Percentiles rank a stretch among this genome's conserved stretches.
Evolutionary conservation across 306 rosid genomes (phyloP).

Genomic region (Cucurbita argyrosperma): DNA sequence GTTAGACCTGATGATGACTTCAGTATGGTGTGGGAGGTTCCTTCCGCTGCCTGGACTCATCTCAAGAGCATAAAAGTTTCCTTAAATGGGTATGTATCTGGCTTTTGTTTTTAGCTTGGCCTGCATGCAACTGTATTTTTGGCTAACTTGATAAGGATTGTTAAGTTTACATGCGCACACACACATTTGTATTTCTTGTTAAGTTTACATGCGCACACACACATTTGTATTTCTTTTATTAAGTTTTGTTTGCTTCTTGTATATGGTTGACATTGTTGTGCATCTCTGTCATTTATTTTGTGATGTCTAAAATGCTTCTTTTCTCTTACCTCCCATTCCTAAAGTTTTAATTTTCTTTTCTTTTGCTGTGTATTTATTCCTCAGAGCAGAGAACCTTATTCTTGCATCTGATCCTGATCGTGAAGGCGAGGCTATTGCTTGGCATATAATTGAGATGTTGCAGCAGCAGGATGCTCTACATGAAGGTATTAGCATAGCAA

Average conservation of each 20-base stretch:
- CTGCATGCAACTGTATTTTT: background rate
- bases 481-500: constrained; percentile 39
- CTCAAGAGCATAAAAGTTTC: constrained; percentile 85
- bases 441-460: constrained; percentile 96
- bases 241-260: background rate
- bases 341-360: constrained; percentile 11
- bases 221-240: background rate
- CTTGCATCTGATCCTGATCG: constrained; percentile 99
- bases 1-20: constrained; percentile 95
- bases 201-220: background rate
- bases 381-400: constrained; percentile 94
- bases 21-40: constrained; percentile 99
- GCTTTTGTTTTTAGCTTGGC: background rate
- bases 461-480: constrained; percentile 74
- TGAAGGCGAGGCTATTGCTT: constrained; percentile 98
- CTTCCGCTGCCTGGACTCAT: constrained; percentile 93
- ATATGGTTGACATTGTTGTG: background rate
- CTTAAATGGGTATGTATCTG: constrained; percentile 50
- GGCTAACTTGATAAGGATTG: background rate
- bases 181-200: background rate
- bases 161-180: background rate
- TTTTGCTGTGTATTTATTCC: constrained; percentile 26
- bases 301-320: background rate
- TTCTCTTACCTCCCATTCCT: constrained; percentile 10
- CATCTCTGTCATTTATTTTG: background rate